Evolutionary conservation across 202 grass and related monocot genomes (phyloP).

Genomic region (Carex sylvatica): DNA sequence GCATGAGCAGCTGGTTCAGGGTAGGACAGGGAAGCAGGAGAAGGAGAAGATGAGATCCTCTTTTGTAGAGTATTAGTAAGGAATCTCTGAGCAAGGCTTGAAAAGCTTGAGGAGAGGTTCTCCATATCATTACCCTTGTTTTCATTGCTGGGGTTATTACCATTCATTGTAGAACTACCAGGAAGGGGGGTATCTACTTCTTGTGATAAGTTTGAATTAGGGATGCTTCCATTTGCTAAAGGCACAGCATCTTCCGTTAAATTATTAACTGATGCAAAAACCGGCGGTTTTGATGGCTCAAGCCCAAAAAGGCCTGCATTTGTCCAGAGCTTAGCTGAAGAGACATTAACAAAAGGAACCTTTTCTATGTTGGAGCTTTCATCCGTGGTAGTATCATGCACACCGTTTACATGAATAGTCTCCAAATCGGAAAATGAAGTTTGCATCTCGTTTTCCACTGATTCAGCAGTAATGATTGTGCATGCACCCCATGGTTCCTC

Average conservation of each 20-base stretch:
- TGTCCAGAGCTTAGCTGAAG: slow-evolving; percentile 89
- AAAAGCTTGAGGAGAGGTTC: slow-evolving; percentile 69
- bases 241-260: slow-evolving; percentile 36
- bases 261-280: slow-evolving; percentile 50
- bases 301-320: slow-evolving; percentile 98
- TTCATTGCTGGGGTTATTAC: slow-evolving; percentile 6
- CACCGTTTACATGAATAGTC: slow-evolving; percentile 6
- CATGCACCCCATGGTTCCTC: slow-evolving; percentile 10
- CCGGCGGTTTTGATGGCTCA: slow-evolving; percentile 91
- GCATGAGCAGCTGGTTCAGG: slow-evolving; percentile 19
- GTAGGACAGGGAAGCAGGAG: slow-evolving; percentile 23
- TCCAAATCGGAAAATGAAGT: slow-evolving; percentile 28
- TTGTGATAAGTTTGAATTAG: slow-evolving; percentile 27
- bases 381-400: slow-evolving; percentile 7
- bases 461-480: slow-evolving; percentile 13
- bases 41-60: slow-evolving; percentile 59
- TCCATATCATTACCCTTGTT: slow-evolving; percentile 3
- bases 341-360: slow-evolving; percentile 34
- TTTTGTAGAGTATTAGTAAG: slow-evolving; percentile 91
- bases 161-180: slow-evolving; percentile 9
- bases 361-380: background rate
- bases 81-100: slow-evolving; percentile 90
- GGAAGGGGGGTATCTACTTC: background rate
- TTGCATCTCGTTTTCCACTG: slow-evolving; percentile 9
- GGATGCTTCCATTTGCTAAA: slow-evolving; percentile 42